Conservation (phyloP, 2,329 filamentous ascomycete species). For the Graphilbum fragrans region DNA sequence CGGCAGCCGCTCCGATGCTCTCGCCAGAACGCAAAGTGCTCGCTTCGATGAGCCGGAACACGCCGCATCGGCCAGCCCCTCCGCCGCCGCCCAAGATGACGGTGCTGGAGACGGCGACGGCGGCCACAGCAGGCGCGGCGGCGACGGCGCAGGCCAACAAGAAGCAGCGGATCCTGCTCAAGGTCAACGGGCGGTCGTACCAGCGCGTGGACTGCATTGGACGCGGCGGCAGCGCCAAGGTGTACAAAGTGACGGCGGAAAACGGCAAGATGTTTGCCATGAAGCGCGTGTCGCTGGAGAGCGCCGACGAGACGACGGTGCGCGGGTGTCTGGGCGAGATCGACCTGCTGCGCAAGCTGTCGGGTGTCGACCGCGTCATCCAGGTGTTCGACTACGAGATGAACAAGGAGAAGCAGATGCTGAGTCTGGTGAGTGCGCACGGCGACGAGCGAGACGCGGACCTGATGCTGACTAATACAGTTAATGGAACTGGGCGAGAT, state of each 20-base stretch:
- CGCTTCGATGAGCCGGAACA: constrained; percentile 46
- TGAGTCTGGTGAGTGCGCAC: constrained; percentile 58
- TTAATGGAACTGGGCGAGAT: constrained; percentile 97
- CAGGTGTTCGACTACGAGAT: constrained; percentile 85
- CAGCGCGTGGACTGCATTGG: constrained; percentile 84
- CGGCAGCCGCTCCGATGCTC: background rate
- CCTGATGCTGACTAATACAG: constrained; percentile 24
- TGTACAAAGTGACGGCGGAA: constrained; percentile 93
- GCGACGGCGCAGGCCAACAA: constrained; percentile 54
- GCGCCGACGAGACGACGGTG: constrained; percentile 74
- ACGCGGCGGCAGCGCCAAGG: constrained; percentile 83
- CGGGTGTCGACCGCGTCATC: constrained; percentile 80
- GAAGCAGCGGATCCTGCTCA: constrained; percentile 72
- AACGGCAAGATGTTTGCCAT: constrained; percentile 92
- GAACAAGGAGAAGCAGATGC: constrained; percentile 79
- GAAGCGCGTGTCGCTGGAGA: constrained; percentile 83
- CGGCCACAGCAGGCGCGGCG: constrained; percentile 66
- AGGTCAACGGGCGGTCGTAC: constrained; percentile 84
- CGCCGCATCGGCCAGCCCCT: constrained; percentile 65
- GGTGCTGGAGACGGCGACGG: constrained; percentile 81
- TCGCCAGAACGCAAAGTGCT: constrained; percentile 41
- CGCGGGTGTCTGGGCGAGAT: constrained; percentile 92
- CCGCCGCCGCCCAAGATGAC: constrained; percentile 93
- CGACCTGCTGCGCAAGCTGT: constrained; percentile 71
- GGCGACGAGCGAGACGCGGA: background rate